These are phyloP conservation scores for Trichoderma brevicompactum DNA, from an alignment of 2,329 filamentous ascomycete genomes.

Conservation along the genomic window DNA sequence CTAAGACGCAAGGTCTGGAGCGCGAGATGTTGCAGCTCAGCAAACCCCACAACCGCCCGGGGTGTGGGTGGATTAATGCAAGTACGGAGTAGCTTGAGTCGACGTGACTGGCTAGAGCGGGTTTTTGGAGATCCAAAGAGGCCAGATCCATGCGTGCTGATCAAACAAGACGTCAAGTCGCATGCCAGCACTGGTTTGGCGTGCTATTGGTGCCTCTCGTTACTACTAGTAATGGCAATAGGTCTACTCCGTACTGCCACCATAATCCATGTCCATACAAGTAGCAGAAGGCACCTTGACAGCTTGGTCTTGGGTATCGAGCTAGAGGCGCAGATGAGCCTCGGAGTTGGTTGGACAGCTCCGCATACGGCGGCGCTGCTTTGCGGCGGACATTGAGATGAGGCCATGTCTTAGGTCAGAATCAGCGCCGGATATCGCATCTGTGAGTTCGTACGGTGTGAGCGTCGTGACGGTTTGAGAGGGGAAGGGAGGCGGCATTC, in stretches of 20 bases:
- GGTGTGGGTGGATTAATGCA: conserved; percentile 23
- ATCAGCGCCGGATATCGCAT: conserved; percentile 1
- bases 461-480: background rate
- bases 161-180: conserved; percentile 22
- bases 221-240: too few species aligned
- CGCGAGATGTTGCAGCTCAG: conserved; percentile 14
- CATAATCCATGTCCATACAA: too few species aligned
- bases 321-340: background rate
- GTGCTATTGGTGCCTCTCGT: background rate
- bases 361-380: background rate
- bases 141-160: conserved; percentile 26
- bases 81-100: conserved; percentile 2
- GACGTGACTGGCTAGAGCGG: conserved; percentile 8
- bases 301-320: background rate
- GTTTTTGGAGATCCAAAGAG: conserved; percentile 20
- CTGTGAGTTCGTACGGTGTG: conserved; percentile 13
- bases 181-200: background rate
- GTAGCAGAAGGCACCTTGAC: background rate
- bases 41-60: conserved; percentile 25
- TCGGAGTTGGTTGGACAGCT: background rate
- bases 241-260: too few species aligned
- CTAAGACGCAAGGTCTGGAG: background rate
- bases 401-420: conserved; percentile 3
- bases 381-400: background rate
- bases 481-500: background rate